Conservation (phyloP, 305 asterid genomes). For the Euphrasia arctica region DNA sequence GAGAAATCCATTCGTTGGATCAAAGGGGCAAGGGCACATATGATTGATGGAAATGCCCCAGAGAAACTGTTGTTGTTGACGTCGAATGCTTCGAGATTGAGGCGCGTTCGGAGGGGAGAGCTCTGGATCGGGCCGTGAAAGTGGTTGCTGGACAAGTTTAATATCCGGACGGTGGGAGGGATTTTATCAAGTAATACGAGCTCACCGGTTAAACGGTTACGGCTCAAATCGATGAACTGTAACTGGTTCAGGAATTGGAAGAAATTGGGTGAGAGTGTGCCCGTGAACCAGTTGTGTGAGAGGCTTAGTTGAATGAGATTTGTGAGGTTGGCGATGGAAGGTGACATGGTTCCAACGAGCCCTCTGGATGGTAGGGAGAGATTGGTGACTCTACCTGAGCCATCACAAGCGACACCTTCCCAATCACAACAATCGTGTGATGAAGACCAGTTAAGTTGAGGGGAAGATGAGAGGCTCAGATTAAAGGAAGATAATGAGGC, state of each 20-base stretch:
- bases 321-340: conserved; percentile 47
- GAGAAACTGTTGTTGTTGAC: conserved; percentile 72
- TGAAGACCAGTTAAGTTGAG: conserved; percentile 59
- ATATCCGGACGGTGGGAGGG: conserved; percentile 31
- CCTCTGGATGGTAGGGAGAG: conserved; percentile 67
- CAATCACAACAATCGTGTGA: conserved; percentile 73
- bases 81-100: conserved; percentile 48
- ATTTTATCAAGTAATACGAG: conserved; percentile 33
- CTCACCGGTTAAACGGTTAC: conserved; percentile 54
- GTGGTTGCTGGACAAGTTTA: conserved; percentile 70
- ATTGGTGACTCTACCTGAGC: conserved; percentile 41
- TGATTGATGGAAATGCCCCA: conserved; percentile 54
- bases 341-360: conserved; percentile 49
- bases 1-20: conserved; percentile 59
- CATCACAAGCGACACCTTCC: conserved; percentile 79
- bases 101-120: conserved; percentile 44
- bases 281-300: conserved; percentile 53
- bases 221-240: conserved; percentile 56
- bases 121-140: conserved; percentile 48
- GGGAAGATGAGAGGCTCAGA: conserved; percentile 32
- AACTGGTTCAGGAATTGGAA: conserved; percentile 42
- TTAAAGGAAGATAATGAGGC: conserved; percentile 51
- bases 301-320: conserved; percentile 49
- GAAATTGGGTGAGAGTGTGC: conserved; percentile 51
- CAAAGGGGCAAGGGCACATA: conserved; percentile 46